Base-by-base conservation (phyloP, 768 basidiomycete species). In the Mycena haematopus region DNA sequence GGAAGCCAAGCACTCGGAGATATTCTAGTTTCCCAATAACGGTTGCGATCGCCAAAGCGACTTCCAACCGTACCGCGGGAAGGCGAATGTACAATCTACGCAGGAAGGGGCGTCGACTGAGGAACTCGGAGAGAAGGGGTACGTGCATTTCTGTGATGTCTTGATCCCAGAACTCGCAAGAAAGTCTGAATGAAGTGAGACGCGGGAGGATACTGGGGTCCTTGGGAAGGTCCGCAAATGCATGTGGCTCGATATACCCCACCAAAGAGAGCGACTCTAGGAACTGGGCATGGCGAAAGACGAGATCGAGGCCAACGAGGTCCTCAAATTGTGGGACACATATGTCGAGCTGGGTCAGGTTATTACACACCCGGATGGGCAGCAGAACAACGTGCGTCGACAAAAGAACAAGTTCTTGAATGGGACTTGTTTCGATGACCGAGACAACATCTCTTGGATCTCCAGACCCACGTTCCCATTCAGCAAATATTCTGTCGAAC, bases 181-280 rank as follows among this genome's bases (percentile, higher is more conserved):
- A 78, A 3, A 80, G 57, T 11, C 77, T 74, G 62, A 80, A 77
- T 0, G 77, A 79, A 3, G 68, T 71, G 24, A 80, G 73, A 19
- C 68, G 67, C 4, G 76, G 77, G 3, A 80, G 67, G 27, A 68
- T 55, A 6, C 65, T 42, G 35, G 75, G 66, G 46, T 72, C 69
- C 46, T 67, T 58, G 19, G 77, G 72, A 8, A 80, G 67, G 65
- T 72, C 70, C 14, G 71, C 66, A 56, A 78, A 76, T 3, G 76
- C 44, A 8, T 66, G 68, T 5, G 68, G 60, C 36, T 68, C 60
- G 33, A 78, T 66, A 49, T 69, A 71, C 15, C 80, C 80, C 44
- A 76, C 71, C 49, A 79, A 44, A n/a, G 77, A 76, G n/a, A 81
- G 65, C 5, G 75, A 76, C 62, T 77, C 73, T 27, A 81, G 70